A percentile compares a stretch with the other conserved stretches of the same genome.
phyloP scores from a whole-genome alignment of 2,329 filamentous ascomycete genomes.

The Talaromyces piceae region DNA sequence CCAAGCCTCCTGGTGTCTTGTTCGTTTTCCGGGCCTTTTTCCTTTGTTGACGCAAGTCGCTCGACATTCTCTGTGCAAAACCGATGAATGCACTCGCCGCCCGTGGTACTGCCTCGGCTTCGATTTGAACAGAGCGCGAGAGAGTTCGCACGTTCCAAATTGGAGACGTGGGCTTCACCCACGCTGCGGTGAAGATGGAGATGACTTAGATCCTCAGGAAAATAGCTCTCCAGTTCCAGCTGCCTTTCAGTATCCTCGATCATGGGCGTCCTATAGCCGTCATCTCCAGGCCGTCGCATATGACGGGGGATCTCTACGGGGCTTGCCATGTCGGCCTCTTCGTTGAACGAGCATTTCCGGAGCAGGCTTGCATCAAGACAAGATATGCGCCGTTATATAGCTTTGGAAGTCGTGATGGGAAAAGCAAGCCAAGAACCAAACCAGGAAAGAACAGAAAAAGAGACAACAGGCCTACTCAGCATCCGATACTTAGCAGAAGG shows the following conservation, averaged over 20 bases:
- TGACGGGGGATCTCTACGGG: slow-evolving; percentile 22
- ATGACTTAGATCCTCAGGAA: background rate
- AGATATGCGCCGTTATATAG: background rate
- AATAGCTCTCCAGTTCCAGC: slow-evolving; percentile 4
- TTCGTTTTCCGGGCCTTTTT: background rate
- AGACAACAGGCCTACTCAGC: no score
- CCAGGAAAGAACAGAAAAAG: background rate
- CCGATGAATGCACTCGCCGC: background rate
- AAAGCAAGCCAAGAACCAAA: no score
- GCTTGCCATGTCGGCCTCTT: slow-evolving; percentile 2
- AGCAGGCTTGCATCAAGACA: background rate
- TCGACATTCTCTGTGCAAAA: background rate
- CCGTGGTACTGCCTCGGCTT: background rate
- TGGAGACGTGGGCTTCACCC: background rate
- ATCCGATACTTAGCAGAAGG: no score
- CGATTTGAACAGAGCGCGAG: background rate
- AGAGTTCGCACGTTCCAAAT: background rate
- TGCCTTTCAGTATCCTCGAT: slow-evolving; percentile 35
- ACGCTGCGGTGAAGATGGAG: background rate
- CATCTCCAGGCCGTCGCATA: slow-evolving; percentile 31
- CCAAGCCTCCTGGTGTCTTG: slow-evolving; percentile 20
- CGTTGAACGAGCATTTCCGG: background rate
- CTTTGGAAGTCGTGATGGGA: background rate
- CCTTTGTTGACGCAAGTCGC: background rate
- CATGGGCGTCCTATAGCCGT: slow-evolving; percentile 39